Evolutionary conservation across 139 green algal genomes (phyloP).

Genomic region (Desmodesmus armatus): DNA sequence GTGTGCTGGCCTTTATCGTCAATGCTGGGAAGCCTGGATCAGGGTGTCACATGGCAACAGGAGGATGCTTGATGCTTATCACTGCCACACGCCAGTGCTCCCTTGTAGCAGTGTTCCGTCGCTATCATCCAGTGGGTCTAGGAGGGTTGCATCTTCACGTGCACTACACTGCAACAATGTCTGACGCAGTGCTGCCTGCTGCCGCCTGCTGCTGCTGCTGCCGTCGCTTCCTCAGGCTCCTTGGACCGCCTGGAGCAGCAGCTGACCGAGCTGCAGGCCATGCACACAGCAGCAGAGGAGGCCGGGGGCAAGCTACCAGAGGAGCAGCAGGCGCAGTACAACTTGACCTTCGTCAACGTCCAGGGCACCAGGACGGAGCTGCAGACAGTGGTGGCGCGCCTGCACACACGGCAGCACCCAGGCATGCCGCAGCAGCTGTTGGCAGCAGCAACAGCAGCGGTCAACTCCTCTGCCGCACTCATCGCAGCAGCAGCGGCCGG

Average conservation of each 20-base stretch:
- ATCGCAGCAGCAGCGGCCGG: background rate
- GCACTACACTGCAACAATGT: background rate
- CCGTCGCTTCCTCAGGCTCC: conserved; percentile 45
- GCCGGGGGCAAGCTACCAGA: conserved; percentile 54
- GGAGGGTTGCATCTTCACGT: background rate
- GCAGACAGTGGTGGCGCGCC: conserved; percentile 44
- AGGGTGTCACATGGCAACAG: too few relatives aligned
- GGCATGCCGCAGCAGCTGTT: background rate
- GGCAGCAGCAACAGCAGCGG: conserved; percentile 1
- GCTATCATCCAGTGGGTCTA: background rate
- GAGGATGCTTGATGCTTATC: too few relatives aligned
- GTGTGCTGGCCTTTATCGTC: too few relatives aligned
- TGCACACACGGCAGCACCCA: conserved; percentile 50
- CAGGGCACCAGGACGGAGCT: conserved; percentile 58
- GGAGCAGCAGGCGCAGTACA: conserved; percentile 55
- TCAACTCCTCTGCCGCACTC: too few relatives aligned
- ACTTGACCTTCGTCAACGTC: conserved; percentile 62
- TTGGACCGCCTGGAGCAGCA: conserved; percentile 78
- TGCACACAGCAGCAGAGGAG: conserved; percentile 74
- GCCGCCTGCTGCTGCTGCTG: too few relatives aligned
- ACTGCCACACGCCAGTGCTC: too few relatives aligned
- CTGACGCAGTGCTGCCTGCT: too few relatives aligned
- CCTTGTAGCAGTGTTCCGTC: background rate
- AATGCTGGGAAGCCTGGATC: too few relatives aligned
- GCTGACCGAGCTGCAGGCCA: conserved; percentile 65